These are phyloP conservation scores for Cryoendolithus antarcticus DNA, from an alignment of 2,329 filamentous ascomycete species.

Conservation along the genomic window DNA sequence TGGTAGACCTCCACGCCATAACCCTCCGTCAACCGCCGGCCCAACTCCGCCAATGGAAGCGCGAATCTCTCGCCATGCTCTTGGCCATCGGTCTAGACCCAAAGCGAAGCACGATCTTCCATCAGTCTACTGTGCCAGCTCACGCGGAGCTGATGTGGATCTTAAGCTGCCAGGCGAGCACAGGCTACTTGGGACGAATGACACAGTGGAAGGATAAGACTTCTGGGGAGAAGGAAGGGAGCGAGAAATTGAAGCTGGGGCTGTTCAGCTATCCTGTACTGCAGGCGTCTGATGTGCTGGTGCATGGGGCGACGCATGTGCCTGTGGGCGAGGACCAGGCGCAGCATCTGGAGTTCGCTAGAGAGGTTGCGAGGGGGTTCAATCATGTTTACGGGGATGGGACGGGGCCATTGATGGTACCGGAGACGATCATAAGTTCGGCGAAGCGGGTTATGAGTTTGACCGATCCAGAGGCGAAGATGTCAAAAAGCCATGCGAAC, in stretches of 20 bases:
- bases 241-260: slow-evolving; percentile 58
- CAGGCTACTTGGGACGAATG: slow-evolving; percentile 95
- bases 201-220: slow-evolving; percentile 84
- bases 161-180: slow-evolving; percentile 77
- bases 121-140: slow-evolving; percentile 52
- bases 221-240: slow-evolving; percentile 29
- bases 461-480: slow-evolving; percentile 64
- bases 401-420: slow-evolving; percentile 45
- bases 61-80: slow-evolving; percentile 65
- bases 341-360: slow-evolving; percentile 87
- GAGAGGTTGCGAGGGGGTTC: slow-evolving; percentile 76
- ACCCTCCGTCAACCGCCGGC: slow-evolving; percentile 59
- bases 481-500: slow-evolving; percentile 79
- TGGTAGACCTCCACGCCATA: slow-evolving; percentile 90
- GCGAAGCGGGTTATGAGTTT: slow-evolving; percentile 85
- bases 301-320: slow-evolving; percentile 83
- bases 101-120: slow-evolving; percentile 64
- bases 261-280: slow-evolving; percentile 94
- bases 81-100: slow-evolving; percentile 77
- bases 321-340: slow-evolving; percentile 92
- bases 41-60: slow-evolving; percentile 51
- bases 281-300: slow-evolving; percentile 84
- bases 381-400: slow-evolving; percentile 55
- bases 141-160: slow-evolving; percentile 97
- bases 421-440: slow-evolving; percentile 65